These are phyloP conservation scores for Coemansia guatemalensis DNA, from an alignment of 192 early-diverging fungal species.

Conservation along the genomic window DNA sequence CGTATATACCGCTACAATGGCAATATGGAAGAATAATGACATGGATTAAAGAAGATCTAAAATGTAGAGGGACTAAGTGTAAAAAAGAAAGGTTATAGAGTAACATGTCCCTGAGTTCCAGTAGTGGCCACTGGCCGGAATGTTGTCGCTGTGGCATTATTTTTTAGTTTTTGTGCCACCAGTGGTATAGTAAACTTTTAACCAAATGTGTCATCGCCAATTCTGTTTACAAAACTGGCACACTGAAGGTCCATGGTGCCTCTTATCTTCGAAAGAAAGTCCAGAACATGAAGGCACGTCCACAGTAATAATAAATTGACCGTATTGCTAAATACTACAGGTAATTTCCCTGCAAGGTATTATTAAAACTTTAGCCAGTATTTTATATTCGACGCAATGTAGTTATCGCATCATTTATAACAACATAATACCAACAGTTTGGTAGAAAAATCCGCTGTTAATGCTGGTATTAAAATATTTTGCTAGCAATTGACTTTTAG, in stretches of 20 bases:
- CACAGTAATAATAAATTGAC: background rate
- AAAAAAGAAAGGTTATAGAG: too few relatives aligned
- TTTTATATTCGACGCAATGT: background rate
- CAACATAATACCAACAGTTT: background rate
- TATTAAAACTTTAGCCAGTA: background rate
- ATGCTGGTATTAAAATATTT: background rate
- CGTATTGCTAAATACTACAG: background rate
- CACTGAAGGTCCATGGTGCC: background rate
- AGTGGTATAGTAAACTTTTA: background rate
- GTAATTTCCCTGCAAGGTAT: background rate
- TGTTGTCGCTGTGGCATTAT: background rate
- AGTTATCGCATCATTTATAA: background rate
- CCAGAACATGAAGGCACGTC: background rate
- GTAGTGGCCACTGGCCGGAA: background rate
- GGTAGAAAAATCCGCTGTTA: background rate
- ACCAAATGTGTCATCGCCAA: background rate
- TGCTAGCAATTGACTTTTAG: background rate
- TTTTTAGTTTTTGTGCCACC: background rate
- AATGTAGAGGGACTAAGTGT: too few relatives aligned
- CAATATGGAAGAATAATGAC: too few relatives aligned
- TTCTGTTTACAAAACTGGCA: background rate
- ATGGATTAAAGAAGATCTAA: too few relatives aligned
- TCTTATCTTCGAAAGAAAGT: background rate
- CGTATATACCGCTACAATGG: background rate
- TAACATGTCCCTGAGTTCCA: background rate